Evolutionary conservation across 306 rosid genomes (phyloP).

Genomic region (Bauhinia variegata): DNA sequence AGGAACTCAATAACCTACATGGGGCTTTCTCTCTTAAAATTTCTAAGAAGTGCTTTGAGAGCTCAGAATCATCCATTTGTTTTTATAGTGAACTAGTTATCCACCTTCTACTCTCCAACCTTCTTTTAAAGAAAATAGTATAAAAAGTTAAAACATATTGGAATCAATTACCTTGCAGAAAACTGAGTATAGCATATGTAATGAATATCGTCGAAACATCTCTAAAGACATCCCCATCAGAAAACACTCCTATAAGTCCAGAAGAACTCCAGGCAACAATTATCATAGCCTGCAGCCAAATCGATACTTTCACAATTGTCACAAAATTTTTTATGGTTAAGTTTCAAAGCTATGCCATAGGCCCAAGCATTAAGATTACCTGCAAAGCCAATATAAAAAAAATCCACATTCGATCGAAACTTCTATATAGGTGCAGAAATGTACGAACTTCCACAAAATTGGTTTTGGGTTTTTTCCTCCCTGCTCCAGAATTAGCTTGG

Average conservation of each 20-base stretch:
- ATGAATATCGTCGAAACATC: slow-evolving; percentile 83
- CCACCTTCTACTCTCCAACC: too few relatives aligned
- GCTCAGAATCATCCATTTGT: slow-evolving; percentile 2
- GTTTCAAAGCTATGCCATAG: slow-evolving; percentile 6
- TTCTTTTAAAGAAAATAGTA: background rate
- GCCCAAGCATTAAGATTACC: slow-evolving; percentile 52
- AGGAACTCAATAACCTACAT: slow-evolving; percentile 13
- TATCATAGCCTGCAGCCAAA: slow-evolving; percentile 80
- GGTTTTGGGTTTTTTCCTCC: slow-evolving; percentile 89
- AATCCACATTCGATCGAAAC: slow-evolving; percentile 98
- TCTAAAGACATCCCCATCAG: slow-evolving; percentile 74
- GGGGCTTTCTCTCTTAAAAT: background rate
- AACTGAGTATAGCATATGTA: slow-evolving; percentile 83
- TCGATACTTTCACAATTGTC: slow-evolving; percentile 15
- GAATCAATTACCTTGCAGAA: slow-evolving; percentile 74
- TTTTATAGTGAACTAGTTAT: background rate
- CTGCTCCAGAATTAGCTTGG: slow-evolving; percentile 58
- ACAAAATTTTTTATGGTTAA: slow-evolving; percentile 23
- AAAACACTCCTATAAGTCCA: slow-evolving; percentile 68
- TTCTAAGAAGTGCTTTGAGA: background rate
- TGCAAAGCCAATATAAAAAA: slow-evolving; percentile 94
- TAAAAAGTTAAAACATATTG: slow-evolving; percentile 19
- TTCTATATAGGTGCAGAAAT: slow-evolving; percentile 84
- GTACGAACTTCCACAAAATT: slow-evolving; percentile 97
- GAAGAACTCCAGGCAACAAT: slow-evolving; percentile 87